Base-by-base conservation (phyloP, 139 green algal genomes). In the Trebouxia sp. region DNA sequence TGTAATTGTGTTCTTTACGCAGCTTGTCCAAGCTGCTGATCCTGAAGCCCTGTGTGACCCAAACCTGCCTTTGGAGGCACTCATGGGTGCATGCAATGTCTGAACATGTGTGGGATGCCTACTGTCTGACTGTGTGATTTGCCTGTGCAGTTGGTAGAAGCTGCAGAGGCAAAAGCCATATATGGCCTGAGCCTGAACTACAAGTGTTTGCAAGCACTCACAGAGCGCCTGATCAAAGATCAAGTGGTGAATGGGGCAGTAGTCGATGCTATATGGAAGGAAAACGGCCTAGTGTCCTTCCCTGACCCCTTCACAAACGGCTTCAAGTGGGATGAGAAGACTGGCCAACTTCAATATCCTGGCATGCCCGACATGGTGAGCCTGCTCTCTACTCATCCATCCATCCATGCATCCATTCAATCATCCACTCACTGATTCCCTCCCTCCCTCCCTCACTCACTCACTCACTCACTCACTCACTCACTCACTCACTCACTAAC, bases 141-240 rank as follows among this genome's bases (percentile, higher is more conserved):
- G 56, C 85, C 90, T 65, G 65, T 89, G 20, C 91, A 96, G 82
- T 81, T 97, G 51, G 58, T 98, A 47, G 92, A 95, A 47, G 91
- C 83, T 0, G 94, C 93, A 10, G 92, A 97, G 86, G 92, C 92
- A n/a, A 98, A 98, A 88, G 94, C 94, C 0, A 92, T 91, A 72
- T 97, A 94, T 81, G 93, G 90, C 5, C 86, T 98, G 65, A 92
- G 87, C 20, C 82, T 88, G 79, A 98, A 98, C 90, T 98, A 89
- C 69, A n/a, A 77, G n/a, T 82, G 85, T 0, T 79, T 93, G 32
- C 28, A 87, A 41, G 80, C 75, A 35, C 78, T 95, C 41, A 47
- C 86, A 1, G 51, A 87, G 10, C 28, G 35, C 6, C 79, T 94
- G 66, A 48, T 90, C 38, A 79, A 83, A 38, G 51, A 41, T 22